These are phyloP conservation scores for Colletotrichum tofieldiae DNA, from an alignment of 2,329 filamentous ascomycete species.

Conservation along the genomic window DNA sequence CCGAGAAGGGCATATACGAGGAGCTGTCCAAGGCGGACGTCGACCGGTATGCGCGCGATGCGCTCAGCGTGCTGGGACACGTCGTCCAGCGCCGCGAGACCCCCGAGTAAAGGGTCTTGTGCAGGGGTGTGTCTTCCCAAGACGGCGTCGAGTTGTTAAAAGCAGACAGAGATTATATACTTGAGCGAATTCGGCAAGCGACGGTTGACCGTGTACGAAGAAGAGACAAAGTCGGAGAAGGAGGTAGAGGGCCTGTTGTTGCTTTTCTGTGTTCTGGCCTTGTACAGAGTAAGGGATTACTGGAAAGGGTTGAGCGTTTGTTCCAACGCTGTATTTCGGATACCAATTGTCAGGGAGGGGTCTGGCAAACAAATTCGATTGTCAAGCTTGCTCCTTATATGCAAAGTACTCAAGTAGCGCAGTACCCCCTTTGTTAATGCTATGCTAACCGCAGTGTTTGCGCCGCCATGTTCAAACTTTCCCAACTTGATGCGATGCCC, in stretches of 20 bases:
- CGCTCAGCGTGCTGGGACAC: conserved; percentile 45
- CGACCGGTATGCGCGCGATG: conserved; percentile 52
- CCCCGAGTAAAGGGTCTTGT: background rate
- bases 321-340: conserved; percentile 22
- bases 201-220: conserved; percentile 11
- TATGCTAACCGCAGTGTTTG: conserved; percentile 1
- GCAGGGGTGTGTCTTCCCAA: background rate
- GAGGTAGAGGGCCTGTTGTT: background rate
- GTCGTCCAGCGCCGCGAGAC: background rate
- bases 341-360: conserved; percentile 13
- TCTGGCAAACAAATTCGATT: background rate
- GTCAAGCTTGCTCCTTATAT: conserved; percentile 6
- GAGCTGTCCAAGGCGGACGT: conserved; percentile 51
- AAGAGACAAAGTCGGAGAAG: background rate
- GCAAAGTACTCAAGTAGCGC: background rate
- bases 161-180: background rate
- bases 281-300: conserved; percentile 6
- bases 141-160: background rate
- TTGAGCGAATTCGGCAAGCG: background rate
- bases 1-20: conserved; percentile 60
- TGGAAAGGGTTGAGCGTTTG: background rate
- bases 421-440: background rate
- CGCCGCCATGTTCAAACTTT: background rate
- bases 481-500: conserved; percentile 9
- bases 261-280: background rate